phyloP scores from a whole-genome alignment of 1,284 basidiomycete species.

The Heterobasidion parviporum region DNA sequence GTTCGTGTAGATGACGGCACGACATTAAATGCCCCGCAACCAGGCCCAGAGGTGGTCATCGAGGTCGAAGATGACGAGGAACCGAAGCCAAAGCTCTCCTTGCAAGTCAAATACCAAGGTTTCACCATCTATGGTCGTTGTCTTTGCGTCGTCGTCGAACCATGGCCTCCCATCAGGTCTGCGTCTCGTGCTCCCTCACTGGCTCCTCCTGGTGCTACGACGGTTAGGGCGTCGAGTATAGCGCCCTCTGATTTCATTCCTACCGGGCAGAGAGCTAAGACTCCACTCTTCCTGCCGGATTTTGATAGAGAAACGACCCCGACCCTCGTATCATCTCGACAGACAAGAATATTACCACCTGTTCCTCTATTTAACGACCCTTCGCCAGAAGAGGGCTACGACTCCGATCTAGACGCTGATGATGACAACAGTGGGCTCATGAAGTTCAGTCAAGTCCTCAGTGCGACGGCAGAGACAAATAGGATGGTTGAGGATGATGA shows the following conservation, averaged over 20 bases:
- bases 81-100: constrained; percentile 59
- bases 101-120: constrained; percentile 58
- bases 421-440: constrained; percentile 52
- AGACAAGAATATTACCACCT: constrained; percentile 25
- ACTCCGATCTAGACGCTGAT: constrained; percentile 30
- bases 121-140: constrained; percentile 62
- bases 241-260: constrained; percentile 23
- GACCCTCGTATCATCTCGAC: constrained; percentile 27
- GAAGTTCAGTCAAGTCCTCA: constrained; percentile 65
- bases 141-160: constrained; percentile 72
- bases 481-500: constrained; percentile 63
- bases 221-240: constrained; percentile 24
- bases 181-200: constrained; percentile 28
- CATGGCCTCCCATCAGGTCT: constrained; percentile 50
- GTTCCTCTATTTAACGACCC: constrained; percentile 37
- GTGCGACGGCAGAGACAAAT: constrained; percentile 43
- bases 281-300: constrained; percentile 61
- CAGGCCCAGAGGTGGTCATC: constrained; percentile 8
- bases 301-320: constrained; percentile 32
- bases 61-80: constrained; percentile 29
- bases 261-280: constrained; percentile 28
- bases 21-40: neutral
- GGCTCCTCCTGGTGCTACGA: constrained; percentile 16
- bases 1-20: neutral
- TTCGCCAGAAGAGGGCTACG: constrained; percentile 20